Evolutionary conservation across 768 basidiomycete species (phyloP), one percentile per base, ranked within the genome.

Genomic region (Boletus insuetus): DNA sequence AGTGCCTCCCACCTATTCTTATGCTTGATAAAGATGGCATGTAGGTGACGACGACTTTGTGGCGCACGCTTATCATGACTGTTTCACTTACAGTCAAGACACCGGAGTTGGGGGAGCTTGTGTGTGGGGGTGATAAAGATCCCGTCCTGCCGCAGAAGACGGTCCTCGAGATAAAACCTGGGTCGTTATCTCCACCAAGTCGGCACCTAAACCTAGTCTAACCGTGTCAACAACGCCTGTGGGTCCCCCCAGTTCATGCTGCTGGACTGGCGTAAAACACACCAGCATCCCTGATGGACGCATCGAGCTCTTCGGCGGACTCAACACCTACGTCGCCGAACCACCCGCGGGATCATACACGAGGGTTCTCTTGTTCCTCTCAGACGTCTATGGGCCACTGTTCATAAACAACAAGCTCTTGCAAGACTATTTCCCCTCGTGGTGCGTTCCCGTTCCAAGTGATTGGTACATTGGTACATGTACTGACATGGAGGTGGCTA

Each of bases 401-500:
- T 82, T 68, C 58, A 32, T 80, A 49, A 86, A 86, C 62, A 80
- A 80, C 46, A 68, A 83, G 64, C 65, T 86, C 3, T 49, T 86
- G 5, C 82, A 84, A 62, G 84, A 87, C 63, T 85, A 79, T 53
- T 84, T 81, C 52, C 83, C 86, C 2, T 71, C 79, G 3, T 71
- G 77, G 85, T 85, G 38, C 4, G 71, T 63, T 34, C 11, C 17
- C 6, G 7, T 38, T 4, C 12, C 10, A 10, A 10, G 9, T 13
- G 10, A 13, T 9, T 32, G 32, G 12, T 13, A 2, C 32, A 13
- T 9, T 32, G 32, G 12, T 13, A 2, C 32, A 13, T 32, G 9
- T 26, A 16, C 32, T 56, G 47, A 51, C 19, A 38, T 9, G 13
- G 26, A 13, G 8, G 1, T 6, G 32, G 10, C 12, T 32, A 86